A percentile compares a stretch with the other conserved stretches of the same genome.
Conservation (phyloP, 2,329 filamentous ascomycete genomes). For the Fragosphaeria purpurea region DNA sequence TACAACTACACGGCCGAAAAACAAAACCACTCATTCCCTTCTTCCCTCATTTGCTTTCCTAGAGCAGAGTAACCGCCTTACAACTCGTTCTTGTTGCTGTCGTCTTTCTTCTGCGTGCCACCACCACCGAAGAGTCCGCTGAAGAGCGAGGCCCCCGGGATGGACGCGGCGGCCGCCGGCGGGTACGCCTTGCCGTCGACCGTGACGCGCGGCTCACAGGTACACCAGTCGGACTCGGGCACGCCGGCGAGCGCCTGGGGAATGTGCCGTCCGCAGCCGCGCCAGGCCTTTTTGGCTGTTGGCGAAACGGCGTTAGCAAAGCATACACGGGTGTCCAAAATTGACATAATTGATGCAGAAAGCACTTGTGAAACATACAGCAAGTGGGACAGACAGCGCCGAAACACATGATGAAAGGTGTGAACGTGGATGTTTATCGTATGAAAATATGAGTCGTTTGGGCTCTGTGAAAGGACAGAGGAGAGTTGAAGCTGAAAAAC, state of each 20-base stretch:
- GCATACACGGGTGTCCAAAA: neutral
- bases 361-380: constrained; percentile 21
- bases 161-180: constrained; percentile 28
- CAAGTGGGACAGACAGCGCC: constrained; percentile 30
- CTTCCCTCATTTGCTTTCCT: too few species aligned
- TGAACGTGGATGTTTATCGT: neutral
- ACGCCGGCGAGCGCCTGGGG: constrained; percentile 32
- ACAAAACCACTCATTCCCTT: too few species aligned
- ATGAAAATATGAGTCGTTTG: too few species aligned
- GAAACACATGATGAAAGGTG: constrained; percentile 28
- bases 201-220: constrained; percentile 33
- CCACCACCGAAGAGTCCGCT: constrained; percentile 19
- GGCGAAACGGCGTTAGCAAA: constrained; percentile 12
- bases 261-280: constrained; percentile 39
- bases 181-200: constrained; percentile 36
- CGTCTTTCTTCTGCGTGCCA: neutral
- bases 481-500: too few species aligned
- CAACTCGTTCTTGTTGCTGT: constrained; percentile 7
- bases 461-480: too few species aligned
- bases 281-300: constrained; percentile 38
- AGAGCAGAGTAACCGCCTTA: neutral
- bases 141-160: constrained; percentile 31
- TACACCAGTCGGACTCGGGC: constrained; percentile 37
- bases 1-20: too few species aligned
- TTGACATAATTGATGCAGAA: constrained; percentile 8